Evolutionary conservation across 192 early-diverging fungal genomes (phyloP).

Genomic region (Chytriomyces confervae): DNA sequence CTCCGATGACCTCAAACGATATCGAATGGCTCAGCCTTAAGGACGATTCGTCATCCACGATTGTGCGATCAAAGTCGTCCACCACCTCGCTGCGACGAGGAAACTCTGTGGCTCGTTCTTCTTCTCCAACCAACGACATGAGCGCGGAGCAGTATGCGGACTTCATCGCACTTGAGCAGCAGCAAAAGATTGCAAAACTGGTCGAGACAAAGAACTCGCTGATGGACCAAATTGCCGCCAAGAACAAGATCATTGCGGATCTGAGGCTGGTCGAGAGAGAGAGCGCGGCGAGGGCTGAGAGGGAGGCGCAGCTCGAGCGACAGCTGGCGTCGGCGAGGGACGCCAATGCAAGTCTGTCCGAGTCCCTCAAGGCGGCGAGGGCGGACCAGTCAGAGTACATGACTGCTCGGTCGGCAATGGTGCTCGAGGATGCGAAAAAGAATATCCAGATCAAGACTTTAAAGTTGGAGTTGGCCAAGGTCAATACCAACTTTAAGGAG

Average conservation of each 20-base stretch:
- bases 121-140: neutral
- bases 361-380: neutral
- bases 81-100: neutral
- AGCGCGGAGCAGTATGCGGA: constrained; percentile 2
- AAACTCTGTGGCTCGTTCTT: neutral
- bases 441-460: constrained; percentile 12
- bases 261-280: neutral
- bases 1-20: neutral
- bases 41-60: neutral
- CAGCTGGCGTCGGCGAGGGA: neutral
- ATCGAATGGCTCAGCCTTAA: constrained; percentile 2
- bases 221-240: neutral
- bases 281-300: neutral
- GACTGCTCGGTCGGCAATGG: constrained; percentile 1
- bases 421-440: constrained; percentile 33
- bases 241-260: constrained; percentile 19
- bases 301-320: neutral
- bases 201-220: constrained; percentile 7
- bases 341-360: neutral
- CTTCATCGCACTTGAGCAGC: constrained; percentile 1
- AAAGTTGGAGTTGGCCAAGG: constrained; percentile 24
- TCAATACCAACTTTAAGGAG: neutral
- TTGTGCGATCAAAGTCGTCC: neutral
- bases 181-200: neutral
- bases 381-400: constrained; percentile 5